Conservation (phyloP, 2,329 filamentous ascomycete species). For the Paraconiothyrium sp. region DNA sequence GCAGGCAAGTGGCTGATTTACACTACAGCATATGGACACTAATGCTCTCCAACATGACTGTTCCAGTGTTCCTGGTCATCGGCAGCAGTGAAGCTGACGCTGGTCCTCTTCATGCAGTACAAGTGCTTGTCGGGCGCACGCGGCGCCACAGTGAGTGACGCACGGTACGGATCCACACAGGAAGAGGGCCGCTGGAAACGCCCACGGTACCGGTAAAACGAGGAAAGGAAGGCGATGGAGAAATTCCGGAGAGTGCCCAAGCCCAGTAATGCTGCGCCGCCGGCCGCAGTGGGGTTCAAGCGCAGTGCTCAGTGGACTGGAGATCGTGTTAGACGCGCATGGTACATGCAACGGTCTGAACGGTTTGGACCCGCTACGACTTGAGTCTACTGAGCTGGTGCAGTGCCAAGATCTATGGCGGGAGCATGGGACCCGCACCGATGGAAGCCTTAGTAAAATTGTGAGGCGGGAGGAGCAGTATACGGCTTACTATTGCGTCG, state of each 20-base stretch:
- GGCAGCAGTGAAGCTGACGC: neutral
- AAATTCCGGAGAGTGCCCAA: neutral
- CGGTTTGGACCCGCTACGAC: neutral
- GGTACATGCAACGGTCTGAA: slow-evolving; percentile 9
- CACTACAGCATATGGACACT: slow-evolving; percentile 1
- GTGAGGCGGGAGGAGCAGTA: neutral
- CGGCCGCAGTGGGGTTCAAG: neutral
- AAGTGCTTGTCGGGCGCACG: neutral
- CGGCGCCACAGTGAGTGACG: neutral
- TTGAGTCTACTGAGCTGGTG: neutral
- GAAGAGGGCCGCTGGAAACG: neutral
- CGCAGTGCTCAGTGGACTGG: slow-evolving; percentile 2
- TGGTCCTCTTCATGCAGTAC: neutral
- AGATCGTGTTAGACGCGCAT: slow-evolving; percentile 1
- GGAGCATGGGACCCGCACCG: neutral
- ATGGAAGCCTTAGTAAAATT: neutral
- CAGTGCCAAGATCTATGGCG: slow-evolving; percentile 3
- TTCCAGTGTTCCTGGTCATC: neutral
- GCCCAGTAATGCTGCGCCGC: neutral
- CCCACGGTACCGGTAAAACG: slow-evolving; percentile 5
- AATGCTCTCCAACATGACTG: neutral
- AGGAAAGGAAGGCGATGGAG: slow-evolving; percentile 4
- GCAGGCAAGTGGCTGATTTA: neutral
- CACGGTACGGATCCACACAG: neutral
- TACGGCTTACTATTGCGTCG: neutral